Evolutionary conservation across 2,329 filamentous ascomycete species (phyloP), one percentile per base, ranked within the genome.

Genomic region (Monilinia laxa): DNA sequence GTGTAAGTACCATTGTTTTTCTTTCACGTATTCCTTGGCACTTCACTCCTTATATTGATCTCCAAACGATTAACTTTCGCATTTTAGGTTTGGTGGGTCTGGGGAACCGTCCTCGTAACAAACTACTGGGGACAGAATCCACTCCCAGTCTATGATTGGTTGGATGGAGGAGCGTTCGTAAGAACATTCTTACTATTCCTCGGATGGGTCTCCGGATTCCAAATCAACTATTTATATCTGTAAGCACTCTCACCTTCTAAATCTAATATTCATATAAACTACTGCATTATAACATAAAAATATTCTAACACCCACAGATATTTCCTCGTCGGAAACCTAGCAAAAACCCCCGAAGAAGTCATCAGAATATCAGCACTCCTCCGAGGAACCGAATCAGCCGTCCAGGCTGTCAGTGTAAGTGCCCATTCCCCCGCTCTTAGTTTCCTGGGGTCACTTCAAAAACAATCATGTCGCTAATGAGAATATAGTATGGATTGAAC

Each of bases 151-250:
- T 89, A 85, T 71, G 90, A 92, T 75, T 92, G 90, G 90, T 72
- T 75, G 0, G 82, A 83, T 69, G 69, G 78, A 0, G 88, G 87
- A 0, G 53, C 53, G 28, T 92, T 92, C 65, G 89, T 88, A 0
- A 80, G 81, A 51, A 87, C 82, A 0, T 92, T 92, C 71, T 85
- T 82, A 0, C 80, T 91, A 23, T 92, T 89, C 75, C 73, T 92
- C 7, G 85, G 92, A 71, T 82, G 90, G 71, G 86, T 87, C 0
- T 77, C 85, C 14, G 85, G 87, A 0, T 92, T 92, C 71, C 89
- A 92, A 77, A 71, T 91, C 10, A 92, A 92, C 75, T 92, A 92
- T 74, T 81, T 91, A 70, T 91, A 87, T 75, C 77, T 91, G 81
- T 88, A 73, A 76, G 83, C 77, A 20, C 16, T 20, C 6, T 4